A percentile compares a stretch with the other conserved stretches of the same genome.
Conservation (phyloP, 176 grass and related monocot species). For the Stipa capillata region DNA sequence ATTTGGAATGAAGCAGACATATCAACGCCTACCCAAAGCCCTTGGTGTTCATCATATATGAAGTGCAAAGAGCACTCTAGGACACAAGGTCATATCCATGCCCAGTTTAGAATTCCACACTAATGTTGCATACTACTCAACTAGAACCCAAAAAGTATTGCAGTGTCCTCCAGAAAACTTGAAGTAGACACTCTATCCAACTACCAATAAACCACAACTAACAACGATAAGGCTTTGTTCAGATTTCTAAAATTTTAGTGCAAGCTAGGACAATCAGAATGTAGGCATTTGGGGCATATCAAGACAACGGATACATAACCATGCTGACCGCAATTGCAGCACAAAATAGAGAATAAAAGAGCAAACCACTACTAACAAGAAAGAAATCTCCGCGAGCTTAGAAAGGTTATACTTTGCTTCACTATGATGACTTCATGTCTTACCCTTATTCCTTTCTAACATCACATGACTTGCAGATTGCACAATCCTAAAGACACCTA, state of each 20-base stretch:
- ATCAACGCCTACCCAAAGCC: background rate
- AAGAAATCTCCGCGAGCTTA: background rate
- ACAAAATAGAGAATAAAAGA: conserved; percentile 1
- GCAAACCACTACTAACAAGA: conserved; percentile 4
- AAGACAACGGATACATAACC: background rate
- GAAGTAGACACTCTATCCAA: background rate
- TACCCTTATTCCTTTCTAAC: background rate
- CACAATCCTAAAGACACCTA: conserved; percentile 17
- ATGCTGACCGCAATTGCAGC: background rate
- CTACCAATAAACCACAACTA: background rate
- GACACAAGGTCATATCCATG: background rate
- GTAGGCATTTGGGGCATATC: background rate
- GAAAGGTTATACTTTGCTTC: conserved; percentile 31
- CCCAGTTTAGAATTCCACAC: background rate
- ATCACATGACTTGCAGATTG: conserved; percentile 11
- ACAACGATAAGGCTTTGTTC: background rate
- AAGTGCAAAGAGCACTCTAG: background rate
- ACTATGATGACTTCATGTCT: background rate
- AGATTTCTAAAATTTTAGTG: background rate
- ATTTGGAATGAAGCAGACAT: background rate
- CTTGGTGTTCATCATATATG: background rate
- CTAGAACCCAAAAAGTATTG: background rate
- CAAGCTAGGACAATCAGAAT: background rate
- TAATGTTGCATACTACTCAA: background rate
- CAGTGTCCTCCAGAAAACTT: background rate